Percentiles rank a stretch among this genome's conserved stretches.
Conservation (phyloP, 2,329 filamentous ascomycete species). For the Curvularia sp. region DNA sequence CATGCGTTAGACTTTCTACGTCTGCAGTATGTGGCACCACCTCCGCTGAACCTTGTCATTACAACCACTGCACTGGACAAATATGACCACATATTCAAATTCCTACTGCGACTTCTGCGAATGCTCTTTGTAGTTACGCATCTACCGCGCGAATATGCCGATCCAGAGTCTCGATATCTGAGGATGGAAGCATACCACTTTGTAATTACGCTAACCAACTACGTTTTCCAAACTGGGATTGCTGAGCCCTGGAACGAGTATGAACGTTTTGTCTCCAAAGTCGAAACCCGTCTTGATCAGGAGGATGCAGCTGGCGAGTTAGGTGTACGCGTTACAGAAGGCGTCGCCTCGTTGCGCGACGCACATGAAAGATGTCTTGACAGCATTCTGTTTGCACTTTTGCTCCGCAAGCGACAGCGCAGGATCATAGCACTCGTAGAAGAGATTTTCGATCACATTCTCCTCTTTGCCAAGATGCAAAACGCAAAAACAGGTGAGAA, state of each 20-base stretch:
- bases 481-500: constrained; percentile 32
- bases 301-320: constrained; percentile 55
- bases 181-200: constrained; percentile 82
- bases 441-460: constrained; percentile 75
- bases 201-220: constrained; percentile 72
- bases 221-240: constrained; percentile 83
- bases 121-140: constrained; percentile 74
- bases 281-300: constrained; percentile 65
- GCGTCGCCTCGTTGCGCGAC: constrained; percentile 71
- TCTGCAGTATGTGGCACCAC: constrained; percentile 80
- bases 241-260: constrained; percentile 76
- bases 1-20: constrained; percentile 93
- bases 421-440: constrained; percentile 77
- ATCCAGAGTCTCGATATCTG: constrained; percentile 57
- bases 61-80: constrained; percentile 73
- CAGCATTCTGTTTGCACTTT: constrained; percentile 74
- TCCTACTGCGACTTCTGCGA: constrained; percentile 77
- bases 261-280: constrained; percentile 67
- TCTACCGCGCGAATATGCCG: constrained; percentile 42
- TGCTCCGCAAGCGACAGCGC: constrained; percentile 77
- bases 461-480: constrained; percentile 64
- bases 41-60: constrained; percentile 75
- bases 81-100: constrained; percentile 85
- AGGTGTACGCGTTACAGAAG: constrained; percentile 58
- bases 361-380: constrained; percentile 78